A percentile compares a stretch with the other conserved stretches of the same genome.
Evolutionary conservation across 371 early-diverging fungal genomes (phyloP).

Genomic region (Umbelopsis sp.): DNA sequence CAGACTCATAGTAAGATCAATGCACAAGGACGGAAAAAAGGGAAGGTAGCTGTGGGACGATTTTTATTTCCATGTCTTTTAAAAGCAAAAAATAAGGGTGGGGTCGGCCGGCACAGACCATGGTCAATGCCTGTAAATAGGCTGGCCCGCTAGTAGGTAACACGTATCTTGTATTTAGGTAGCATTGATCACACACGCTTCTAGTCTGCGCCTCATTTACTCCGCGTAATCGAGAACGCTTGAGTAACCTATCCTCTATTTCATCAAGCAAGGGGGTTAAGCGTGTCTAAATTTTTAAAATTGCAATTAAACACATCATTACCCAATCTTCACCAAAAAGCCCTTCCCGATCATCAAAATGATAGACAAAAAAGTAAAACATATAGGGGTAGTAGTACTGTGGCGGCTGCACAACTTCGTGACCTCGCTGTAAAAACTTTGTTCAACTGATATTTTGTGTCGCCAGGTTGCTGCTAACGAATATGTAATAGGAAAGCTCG

Average conservation of each 20-base stretch:
- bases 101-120: not conserved
- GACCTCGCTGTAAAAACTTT: too few relatives aligned
- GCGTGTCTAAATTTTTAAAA: not conserved
- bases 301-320: not conserved
- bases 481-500: too few relatives aligned
- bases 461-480: too few relatives aligned
- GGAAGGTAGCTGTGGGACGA: not conserved
- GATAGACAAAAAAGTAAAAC: too few relatives aligned
- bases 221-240: not conserved
- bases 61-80: not conserved
- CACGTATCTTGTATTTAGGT: not conserved
- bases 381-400: too few relatives aligned
- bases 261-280: not conserved
- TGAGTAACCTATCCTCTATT: not conserved
- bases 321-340: not conserved
- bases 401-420: too few relatives aligned
- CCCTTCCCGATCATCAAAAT: too few relatives aligned
- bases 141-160: not conserved
- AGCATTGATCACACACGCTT: conserved; percentile 5
- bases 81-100: not conserved
- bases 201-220: conserved; percentile 1
- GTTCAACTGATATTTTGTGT: too few relatives aligned
- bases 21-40: not conserved
- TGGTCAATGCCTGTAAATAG: not conserved
- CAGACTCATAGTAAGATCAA: not conserved